Conservation (phyloP, 768 basidiomycete species). For the Tricholoma bakamatsutake region DNA sequence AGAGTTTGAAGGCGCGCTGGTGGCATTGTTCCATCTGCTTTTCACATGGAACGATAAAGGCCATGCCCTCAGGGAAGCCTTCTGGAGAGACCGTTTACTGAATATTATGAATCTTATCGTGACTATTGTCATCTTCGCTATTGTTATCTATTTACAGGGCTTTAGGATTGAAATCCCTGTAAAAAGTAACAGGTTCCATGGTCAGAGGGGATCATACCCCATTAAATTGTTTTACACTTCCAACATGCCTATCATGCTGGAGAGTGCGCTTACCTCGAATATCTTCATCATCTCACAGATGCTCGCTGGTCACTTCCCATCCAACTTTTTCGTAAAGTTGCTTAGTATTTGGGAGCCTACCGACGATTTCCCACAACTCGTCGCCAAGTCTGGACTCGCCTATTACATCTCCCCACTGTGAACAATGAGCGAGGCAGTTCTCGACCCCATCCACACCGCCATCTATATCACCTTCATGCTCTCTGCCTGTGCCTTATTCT, state of each 20-base stretch:
- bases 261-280: slow-evolving; percentile 88
- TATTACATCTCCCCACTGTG: slow-evolving; percentile 99
- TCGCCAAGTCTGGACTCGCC: slow-evolving; percentile 84
- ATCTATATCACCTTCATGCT: slow-evolving; percentile 92
- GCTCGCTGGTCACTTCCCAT: slow-evolving; percentile 87
- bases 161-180: slow-evolving; percentile 99
- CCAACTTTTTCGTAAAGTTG: slow-evolving; percentile 82
- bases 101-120: slow-evolving; percentile 98
- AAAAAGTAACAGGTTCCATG: slow-evolving; percentile 93
- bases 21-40: slow-evolving; percentile 93
- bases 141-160: slow-evolving; percentile 97
- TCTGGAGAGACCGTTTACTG: slow-evolving; percentile 95
- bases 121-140: slow-evolving; percentile 86
- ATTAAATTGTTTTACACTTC: slow-evolving; percentile 98
- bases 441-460: slow-evolving; percentile 91
- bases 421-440: slow-evolving; percentile 78
- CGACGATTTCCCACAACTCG: slow-evolving; percentile 90
- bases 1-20: slow-evolving; percentile 96
- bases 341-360: slow-evolving; percentile 99
- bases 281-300: slow-evolving; percentile 97
- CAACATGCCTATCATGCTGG: slow-evolving; percentile 99
- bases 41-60: slow-evolving; percentile 99
- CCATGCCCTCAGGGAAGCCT: slow-evolving; percentile 93
- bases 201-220: slow-evolving; percentile 94
- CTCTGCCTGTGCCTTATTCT: slow-evolving; percentile 92